Percentiles rank a stretch among this genome's conserved stretches.
Conservation (phyloP, 2,329 filamentous ascomycete genomes). For the Trichoderma endophyticum region DNA sequence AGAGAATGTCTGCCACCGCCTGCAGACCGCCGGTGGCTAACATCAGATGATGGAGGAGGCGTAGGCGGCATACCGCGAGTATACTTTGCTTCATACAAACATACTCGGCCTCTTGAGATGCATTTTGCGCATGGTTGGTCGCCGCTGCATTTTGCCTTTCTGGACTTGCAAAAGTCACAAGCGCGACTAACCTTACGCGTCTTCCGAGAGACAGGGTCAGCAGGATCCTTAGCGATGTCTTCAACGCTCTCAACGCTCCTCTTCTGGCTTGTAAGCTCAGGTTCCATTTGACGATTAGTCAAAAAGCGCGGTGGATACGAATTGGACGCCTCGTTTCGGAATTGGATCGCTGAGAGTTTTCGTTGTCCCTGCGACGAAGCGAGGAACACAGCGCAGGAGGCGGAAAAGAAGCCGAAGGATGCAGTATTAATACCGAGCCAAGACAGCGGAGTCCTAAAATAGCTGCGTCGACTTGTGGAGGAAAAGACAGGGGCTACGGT, state of each 20-base stretch:
- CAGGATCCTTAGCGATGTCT: not conserved
- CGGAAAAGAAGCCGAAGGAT: constrained; percentile 15
- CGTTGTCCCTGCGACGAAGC: not conserved
- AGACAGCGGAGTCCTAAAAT: not conserved
- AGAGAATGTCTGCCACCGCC: not conserved
- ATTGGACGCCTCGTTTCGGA: not conserved
- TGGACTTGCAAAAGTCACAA: constrained; percentile 30
- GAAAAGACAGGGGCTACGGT: not conserved
- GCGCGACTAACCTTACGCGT: constrained; percentile 33
- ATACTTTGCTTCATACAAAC: constrained; percentile 33
- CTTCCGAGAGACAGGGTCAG: constrained; percentile 19
- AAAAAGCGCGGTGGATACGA: not conserved
- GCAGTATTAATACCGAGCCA: not conserved
- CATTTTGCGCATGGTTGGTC: constrained; percentile 35
- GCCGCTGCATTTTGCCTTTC: constrained; percentile 29
- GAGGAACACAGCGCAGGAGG: not conserved
- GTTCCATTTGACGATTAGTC: not conserved
- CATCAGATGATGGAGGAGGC: constrained; percentile 26
- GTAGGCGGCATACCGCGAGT: constrained; percentile 34
- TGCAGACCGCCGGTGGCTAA: not conserved
- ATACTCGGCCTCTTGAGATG: constrained; percentile 26
- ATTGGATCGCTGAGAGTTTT: not conserved
- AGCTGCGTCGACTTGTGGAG: not conserved
- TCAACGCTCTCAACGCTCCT: not conserved
- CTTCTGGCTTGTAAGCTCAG: not conserved